A percentile compares a stretch with the other conserved stretches of the same genome.
Conservation (phyloP, 1,284 basidiomycete genomes). For the Tetrapyrgos nigripes region DNA sequence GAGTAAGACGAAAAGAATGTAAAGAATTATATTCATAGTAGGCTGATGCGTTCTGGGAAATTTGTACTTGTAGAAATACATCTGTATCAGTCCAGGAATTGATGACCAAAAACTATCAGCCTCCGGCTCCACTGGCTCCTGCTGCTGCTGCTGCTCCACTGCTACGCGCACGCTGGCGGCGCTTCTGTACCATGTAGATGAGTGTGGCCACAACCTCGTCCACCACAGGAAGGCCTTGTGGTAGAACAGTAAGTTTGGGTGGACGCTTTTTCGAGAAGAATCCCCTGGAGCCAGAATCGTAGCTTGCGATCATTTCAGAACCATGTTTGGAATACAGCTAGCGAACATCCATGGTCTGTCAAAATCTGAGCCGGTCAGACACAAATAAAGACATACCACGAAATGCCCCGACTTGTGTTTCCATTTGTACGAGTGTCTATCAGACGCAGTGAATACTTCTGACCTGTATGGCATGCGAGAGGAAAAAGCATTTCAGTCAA, state of each 20-base stretch:
- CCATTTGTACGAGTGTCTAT: not conserved
- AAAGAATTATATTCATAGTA: too few relatives aligned
- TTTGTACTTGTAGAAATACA: too few relatives aligned
- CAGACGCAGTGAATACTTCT: not conserved
- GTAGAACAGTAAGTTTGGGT: not conserved
- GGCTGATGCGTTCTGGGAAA: too few relatives aligned
- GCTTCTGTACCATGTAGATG: not conserved
- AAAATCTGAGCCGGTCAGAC: not conserved
- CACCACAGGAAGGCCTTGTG: not conserved
- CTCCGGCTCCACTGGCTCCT: too few relatives aligned
- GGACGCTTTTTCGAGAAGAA: not conserved
- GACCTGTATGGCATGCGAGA: too few relatives aligned
- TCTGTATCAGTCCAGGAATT: too few relatives aligned
- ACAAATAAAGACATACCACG: not conserved
- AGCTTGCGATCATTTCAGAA: not conserved
- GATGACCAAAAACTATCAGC: too few relatives aligned
- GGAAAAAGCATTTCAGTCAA: too few relatives aligned
- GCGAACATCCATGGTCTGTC: not conserved
- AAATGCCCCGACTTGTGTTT: not conserved
- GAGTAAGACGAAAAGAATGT: too few relatives aligned
- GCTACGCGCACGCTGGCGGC: not conserved
- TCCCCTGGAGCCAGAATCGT: not conserved
- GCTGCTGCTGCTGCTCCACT: too few relatives aligned
- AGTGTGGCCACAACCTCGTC: conserved; percentile 1
- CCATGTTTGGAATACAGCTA: not conserved